These are phyloP conservation scores for Eimeria acervulina DNA, from an alignment of 169 alveolate genomes.

Conservation along the genomic window DNA sequence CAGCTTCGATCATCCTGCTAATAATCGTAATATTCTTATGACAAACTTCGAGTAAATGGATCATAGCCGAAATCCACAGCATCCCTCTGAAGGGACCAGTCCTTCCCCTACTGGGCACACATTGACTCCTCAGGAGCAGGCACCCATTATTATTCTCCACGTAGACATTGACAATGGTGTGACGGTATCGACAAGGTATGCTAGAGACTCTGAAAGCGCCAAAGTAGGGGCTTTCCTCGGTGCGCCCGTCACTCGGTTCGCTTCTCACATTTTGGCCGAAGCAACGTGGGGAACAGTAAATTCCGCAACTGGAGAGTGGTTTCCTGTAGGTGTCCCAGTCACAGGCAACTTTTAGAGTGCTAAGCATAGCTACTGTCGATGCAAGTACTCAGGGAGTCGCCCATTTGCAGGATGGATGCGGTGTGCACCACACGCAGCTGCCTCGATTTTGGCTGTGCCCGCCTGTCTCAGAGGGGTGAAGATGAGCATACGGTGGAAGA, in stretches of 20 bases:
- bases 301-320: conserved; percentile 66
- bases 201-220: conserved; percentile 27
- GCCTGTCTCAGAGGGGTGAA: background rate
- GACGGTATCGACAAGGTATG: conserved; percentile 39
- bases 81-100: background rate
- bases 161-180: conserved; percentile 60
- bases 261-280: conserved; percentile 79
- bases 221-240: conserved; percentile 21
- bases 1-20: background rate
- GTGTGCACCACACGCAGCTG: background rate
- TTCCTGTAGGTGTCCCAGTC: conserved; percentile 43
- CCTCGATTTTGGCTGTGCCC: background rate
- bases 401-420: background rate
- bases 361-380: background rate
- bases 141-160: conserved; percentile 15
- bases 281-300: conserved; percentile 81
- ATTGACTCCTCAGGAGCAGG: conserved; percentile 37
- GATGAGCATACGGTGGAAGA: background rate
- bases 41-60: background rate
- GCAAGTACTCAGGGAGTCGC: background rate
- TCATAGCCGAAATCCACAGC: background rate
- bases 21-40: background rate
- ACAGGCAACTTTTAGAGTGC: background rate
- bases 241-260: conserved; percentile 26
- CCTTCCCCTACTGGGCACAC: conserved; percentile 2